phyloP scores from a whole-genome alignment of 2,329 filamentous ascomycete genomes.

The Fulvia fulva region DNA sequence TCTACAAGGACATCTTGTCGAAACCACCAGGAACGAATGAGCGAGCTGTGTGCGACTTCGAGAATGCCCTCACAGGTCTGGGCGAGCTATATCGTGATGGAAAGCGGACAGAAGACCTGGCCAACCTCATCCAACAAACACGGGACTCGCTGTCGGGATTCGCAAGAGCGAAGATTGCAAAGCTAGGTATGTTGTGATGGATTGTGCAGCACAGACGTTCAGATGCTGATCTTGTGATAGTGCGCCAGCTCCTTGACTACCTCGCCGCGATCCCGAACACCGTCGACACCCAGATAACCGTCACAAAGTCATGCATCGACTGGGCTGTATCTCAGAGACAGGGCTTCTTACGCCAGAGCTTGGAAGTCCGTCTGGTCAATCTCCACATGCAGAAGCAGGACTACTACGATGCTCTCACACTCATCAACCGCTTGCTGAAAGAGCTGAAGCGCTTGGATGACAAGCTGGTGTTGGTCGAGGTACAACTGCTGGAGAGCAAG shows the following conservation, averaged over 20 bases:
- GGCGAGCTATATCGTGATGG: conserved; percentile 91
- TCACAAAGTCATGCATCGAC: conserved; percentile 99
- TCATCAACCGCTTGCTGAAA: conserved; percentile 93
- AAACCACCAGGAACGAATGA: conserved; percentile 82
- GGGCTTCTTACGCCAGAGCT: conserved; percentile 94
- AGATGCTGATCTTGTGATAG: background rate
- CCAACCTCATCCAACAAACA: conserved; percentile 84
- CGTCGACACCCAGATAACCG: conserved; percentile 86
- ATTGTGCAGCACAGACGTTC: background rate
- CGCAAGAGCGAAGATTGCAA: conserved; percentile 97
- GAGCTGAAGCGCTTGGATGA: conserved; percentile 98
- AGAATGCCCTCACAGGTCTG: conserved; percentile 79
- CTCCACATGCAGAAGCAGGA: conserved; percentile 97
- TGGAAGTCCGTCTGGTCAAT: conserved; percentile 88
- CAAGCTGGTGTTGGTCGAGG: conserved; percentile 95
- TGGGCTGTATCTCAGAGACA: conserved; percentile 94
- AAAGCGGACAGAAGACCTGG: conserved; percentile 77
- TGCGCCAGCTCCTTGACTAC: conserved; percentile 78
- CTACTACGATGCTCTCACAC: conserved; percentile 92
- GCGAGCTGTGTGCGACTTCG: conserved; percentile 83
- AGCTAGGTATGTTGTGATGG: conserved; percentile 68
- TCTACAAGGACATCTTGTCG: conserved; percentile 86
- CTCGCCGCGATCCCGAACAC: conserved; percentile 92
- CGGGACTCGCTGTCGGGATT: conserved; percentile 90
- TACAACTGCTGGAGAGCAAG: conserved; percentile 92